Base-by-base conservation (phyloP, 78 protist species). In the Chrysochromulina tobinii region DNA sequence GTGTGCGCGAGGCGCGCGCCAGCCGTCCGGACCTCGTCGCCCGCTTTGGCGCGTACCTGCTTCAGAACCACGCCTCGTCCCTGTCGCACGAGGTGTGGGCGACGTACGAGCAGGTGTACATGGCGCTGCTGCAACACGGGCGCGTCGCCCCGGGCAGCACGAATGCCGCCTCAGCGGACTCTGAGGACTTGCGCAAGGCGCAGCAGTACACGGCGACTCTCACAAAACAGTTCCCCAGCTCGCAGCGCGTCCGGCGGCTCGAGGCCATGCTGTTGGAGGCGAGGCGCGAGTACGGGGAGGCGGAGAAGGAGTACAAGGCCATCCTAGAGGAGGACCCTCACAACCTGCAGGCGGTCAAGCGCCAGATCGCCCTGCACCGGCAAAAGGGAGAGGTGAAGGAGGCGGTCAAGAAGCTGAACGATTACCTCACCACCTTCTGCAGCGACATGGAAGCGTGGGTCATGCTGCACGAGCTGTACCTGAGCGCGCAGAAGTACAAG, bases 261-360 rank as follows among this genome's bases (percentile, higher is more conserved):
- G 57, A 55, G 64, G 90, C 51, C 53, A 88, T 88, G 90, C 1
- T 88, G 66, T 69, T 8, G 27, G 90, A 88, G 75, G 79, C 90
- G 25, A 17, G 25, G 64, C 79, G 90, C 18, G 58, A 11, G 66
- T 66, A 88, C 61, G 90, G 17, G 27, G 50, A 1, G 38, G 90
- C 90, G 67, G 18, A 20, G 61, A 2, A 5, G 72, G 23, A 57
- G 48, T 88, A 88, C 72, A n/a, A 67, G 12, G 38, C 8, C 38
- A 88, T 88, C 51, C 72, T 88, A 7, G 79, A 61, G 53, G 53
- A 55, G 67, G 50, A 67, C 38, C 90, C 90, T 3, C 14, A n/a
- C 61, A 73, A 88, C 90, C 12, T 27, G 54, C 51, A 9, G 51
- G 61, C 55, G 53, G 7, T 12, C 21, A 57, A 50, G 79, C 61